Evolutionary conservation across 1,284 basidiomycete genomes (phyloP).

Genomic region (Neonothopanus nambi): DNA sequence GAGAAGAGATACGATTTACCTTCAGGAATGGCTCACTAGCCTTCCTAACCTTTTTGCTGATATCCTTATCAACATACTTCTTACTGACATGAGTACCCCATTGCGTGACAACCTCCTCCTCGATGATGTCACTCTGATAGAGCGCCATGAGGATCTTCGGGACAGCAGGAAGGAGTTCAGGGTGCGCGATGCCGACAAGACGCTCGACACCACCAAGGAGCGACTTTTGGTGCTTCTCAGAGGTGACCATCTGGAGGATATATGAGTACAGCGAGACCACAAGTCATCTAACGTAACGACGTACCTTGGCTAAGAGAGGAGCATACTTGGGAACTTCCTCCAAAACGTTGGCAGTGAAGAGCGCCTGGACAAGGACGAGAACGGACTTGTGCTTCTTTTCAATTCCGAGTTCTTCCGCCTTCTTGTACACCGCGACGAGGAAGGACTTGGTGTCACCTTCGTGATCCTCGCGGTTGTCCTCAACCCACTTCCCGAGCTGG

Average conservation of each 20-base stretch:
- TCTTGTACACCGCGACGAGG: constrained; percentile 78
- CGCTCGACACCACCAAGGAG: constrained; percentile 90
- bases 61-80: constrained; percentile 97
- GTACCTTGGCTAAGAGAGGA: constrained; percentile 81
- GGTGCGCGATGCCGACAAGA: constrained; percentile 71
- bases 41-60: constrained; percentile 93
- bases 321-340: constrained; percentile 75
- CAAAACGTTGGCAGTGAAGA: constrained; percentile 82
- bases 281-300: constrained; percentile 21
- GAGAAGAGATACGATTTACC: constrained; percentile 31
- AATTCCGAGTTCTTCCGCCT: constrained; percentile 90
- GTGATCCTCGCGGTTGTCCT: constrained; percentile 68
- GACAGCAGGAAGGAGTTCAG: constrained; percentile 64
- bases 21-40: constrained; percentile 95
- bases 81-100: constrained; percentile 98
- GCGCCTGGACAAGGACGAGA: constrained; percentile 82
- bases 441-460: constrained; percentile 42
- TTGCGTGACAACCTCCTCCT: constrained; percentile 87
- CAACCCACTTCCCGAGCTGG: constrained; percentile 84
- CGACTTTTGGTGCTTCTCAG: constrained; percentile 95
- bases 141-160: constrained; percentile 95
- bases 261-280: constrained; percentile 2
- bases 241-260: constrained; percentile 59
- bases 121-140: constrained; percentile 92
- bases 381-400: constrained; percentile 96